Evolutionary conservation across 2,329 filamentous ascomycete genomes (phyloP).

Genomic region (Botryosphaeria dothidea): DNA sequence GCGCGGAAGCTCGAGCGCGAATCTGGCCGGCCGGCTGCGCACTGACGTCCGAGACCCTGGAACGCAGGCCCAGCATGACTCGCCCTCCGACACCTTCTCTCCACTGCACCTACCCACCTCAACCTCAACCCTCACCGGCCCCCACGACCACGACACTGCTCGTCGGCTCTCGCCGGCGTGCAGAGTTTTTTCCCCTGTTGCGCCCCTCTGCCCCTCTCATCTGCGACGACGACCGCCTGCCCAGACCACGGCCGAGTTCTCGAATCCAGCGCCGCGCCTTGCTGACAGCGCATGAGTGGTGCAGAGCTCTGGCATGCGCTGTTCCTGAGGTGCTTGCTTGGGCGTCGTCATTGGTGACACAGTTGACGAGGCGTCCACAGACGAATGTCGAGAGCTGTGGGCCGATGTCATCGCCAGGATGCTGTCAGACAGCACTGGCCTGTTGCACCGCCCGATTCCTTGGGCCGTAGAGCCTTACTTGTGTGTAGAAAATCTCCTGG

Average conservation of each 20-base stretch:
- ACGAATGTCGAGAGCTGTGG: background rate
- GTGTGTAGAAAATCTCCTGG: background rate
- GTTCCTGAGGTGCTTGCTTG: conserved; percentile 5
- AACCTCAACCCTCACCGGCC: background rate
- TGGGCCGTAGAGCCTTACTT: background rate
- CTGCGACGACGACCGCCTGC: background rate
- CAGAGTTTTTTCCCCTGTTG: too few species aligned
- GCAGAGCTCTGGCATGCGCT: conserved; percentile 13
- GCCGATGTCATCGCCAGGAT: conserved; percentile 9
- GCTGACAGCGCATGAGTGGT: conserved; percentile 14
- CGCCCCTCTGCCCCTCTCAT: background rate
- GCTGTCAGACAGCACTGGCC: conserved; percentile 1
- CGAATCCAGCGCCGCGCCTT: background rate
- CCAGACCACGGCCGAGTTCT: background rate
- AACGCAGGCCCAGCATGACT: background rate
- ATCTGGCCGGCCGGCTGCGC: background rate
- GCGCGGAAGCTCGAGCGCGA: background rate
- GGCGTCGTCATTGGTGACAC: conserved; percentile 9
- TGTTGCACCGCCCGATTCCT: conserved; percentile 19
- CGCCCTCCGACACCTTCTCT: background rate
- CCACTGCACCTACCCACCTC: background rate
- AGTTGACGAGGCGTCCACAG: background rate
- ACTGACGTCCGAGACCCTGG: background rate
- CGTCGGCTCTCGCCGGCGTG: background rate
- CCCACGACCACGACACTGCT: background rate